phyloP scores from a whole-genome alignment of 768 basidiomycete species.

The Hydnomerulius pinastri region DNA sequence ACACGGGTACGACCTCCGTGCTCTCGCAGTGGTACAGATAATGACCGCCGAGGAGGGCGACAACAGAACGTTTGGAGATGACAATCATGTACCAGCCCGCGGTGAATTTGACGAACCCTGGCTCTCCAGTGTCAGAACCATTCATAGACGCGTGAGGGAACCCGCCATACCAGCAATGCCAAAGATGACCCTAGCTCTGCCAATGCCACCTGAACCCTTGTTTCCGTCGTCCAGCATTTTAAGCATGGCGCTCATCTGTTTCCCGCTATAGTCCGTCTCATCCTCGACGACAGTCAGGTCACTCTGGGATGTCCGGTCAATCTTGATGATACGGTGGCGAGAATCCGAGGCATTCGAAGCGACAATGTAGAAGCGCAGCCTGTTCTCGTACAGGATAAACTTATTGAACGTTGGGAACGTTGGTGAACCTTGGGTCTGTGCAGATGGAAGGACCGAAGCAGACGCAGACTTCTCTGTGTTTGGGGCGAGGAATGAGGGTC shows the following conservation, averaged over 20 bases:
- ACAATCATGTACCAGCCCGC: constrained; percentile 96
- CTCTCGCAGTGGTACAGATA: constrained; percentile 96
- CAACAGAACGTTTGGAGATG: constrained; percentile 86
- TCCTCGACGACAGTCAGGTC: constrained; percentile 84
- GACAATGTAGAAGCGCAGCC: constrained; percentile 86
- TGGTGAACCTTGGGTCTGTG: neutral
- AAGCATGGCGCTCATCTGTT: constrained; percentile 87
- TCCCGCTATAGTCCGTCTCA: constrained; percentile 82
- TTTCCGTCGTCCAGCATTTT: constrained; percentile 98
- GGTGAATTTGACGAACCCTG: constrained; percentile 90
- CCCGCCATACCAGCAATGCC: constrained; percentile 70
- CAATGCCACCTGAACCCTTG: constrained; percentile 82
- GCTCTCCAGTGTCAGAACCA: neutral
- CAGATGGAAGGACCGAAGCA: neutral
- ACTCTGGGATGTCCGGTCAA: constrained; percentile 82
- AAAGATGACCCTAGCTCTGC: constrained; percentile 76
- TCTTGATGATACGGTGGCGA: constrained; percentile 88
- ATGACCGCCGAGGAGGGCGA: constrained; percentile 92
- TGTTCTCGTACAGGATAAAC: constrained; percentile 93
- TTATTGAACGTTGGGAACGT: constrained; percentile 54
- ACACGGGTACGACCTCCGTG: constrained; percentile 80
- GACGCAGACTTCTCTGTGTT: neutral
- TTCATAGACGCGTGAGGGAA: neutral
- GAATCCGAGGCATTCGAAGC: constrained; percentile 89
- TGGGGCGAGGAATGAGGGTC: neutral